Conservation (phyloP, 2,329 filamentous ascomycete genomes). For the Bipolaris sorokiniana region DNA sequence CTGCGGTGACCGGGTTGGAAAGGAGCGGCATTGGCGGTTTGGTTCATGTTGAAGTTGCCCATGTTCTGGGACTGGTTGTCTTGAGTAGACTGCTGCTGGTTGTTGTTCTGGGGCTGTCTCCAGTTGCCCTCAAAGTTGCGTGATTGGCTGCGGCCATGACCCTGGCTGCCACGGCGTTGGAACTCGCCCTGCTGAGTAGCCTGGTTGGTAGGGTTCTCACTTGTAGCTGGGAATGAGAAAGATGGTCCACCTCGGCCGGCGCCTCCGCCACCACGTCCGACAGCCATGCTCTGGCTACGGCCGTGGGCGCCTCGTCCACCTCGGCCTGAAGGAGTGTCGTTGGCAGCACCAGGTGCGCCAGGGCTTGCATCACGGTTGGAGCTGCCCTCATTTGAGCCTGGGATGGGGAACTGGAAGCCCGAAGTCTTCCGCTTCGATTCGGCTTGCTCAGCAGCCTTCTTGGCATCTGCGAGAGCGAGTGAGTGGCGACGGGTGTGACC, state of each 20-base stretch:
- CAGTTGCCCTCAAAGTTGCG: constrained; percentile 98
- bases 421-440: constrained; percentile 96
- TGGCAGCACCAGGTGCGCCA: constrained; percentile 49
- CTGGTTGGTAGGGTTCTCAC: constrained; percentile 54
- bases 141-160: constrained; percentile 81
- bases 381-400: constrained; percentile 64
- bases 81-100: constrained; percentile 56
- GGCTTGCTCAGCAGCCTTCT: constrained; percentile 94
- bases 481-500: constrained; percentile 96
- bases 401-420: constrained; percentile 91
- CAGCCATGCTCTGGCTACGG: constrained; percentile 89
- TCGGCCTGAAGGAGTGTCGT: constrained; percentile 42
- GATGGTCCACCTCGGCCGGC: constrained; percentile 69
- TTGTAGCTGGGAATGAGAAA: constrained; percentile 69
- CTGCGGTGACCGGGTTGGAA: constrained; percentile 94
- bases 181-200: constrained; percentile 65
- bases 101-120: constrained; percentile 74
- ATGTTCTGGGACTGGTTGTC: constrained; percentile 57
- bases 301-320: constrained; percentile 64
- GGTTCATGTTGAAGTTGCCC: constrained; percentile 71
- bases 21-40: constrained; percentile 70
- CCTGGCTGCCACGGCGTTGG: constrained; percentile 75
- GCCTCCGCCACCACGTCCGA: constrained; percentile 70
- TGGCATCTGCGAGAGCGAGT: constrained; percentile 90
- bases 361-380: constrained; percentile 64